phyloP scores from a whole-genome alignment of 495 filamentous ascomycete genomes.

The Lasiosphaeris hirsuta region DNA sequence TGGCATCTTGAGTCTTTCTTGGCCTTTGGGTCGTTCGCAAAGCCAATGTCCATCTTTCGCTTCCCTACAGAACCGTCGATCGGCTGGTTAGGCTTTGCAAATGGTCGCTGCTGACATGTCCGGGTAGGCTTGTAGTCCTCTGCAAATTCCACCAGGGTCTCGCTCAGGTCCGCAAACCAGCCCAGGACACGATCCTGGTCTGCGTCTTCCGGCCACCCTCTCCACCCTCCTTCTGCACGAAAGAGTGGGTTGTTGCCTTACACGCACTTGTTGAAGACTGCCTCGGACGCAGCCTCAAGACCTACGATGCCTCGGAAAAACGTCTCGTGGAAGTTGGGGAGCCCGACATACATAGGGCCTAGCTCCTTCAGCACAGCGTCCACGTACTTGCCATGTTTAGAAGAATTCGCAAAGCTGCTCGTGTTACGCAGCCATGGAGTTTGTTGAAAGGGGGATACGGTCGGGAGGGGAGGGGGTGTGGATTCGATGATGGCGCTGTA shows the following conservation, averaged over 20 bases:
- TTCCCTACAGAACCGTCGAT: slow-evolving; percentile 37
- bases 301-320: slow-evolving; percentile 36
- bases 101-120: slow-evolving; percentile 26
- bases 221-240: slow-evolving; percentile 26
- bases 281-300: slow-evolving; percentile 31
- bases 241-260: slow-evolving; percentile 34
- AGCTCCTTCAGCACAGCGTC: slow-evolving; percentile 40
- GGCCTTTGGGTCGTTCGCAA: slow-evolving; percentile 34
- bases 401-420: slow-evolving; percentile 42
- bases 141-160: slow-evolving; percentile 32
- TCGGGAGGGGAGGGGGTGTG: slow-evolving; percentile 35
- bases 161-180: slow-evolving; percentile 37
- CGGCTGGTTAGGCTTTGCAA: slow-evolving; percentile 34
- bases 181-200: slow-evolving; percentile 29
- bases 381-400: slow-evolving; percentile 40
- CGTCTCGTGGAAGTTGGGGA: slow-evolving; percentile 34
- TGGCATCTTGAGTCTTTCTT: slow-evolving; percentile 29
- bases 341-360: slow-evolving; percentile 34
- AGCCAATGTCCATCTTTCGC: slow-evolving; percentile 45
- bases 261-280: slow-evolving; percentile 36
- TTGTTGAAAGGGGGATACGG: slow-evolving; percentile 34
- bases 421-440: slow-evolving; percentile 43
- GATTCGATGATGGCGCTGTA: slow-evolving; percentile 32
- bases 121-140: slow-evolving; percentile 12
- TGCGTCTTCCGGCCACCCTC: slow-evolving; percentile 31